Evolutionary conservation across 352 stramenopile genomes (phyloP).

Genomic region (Paralagenidium karlingii): DNA sequence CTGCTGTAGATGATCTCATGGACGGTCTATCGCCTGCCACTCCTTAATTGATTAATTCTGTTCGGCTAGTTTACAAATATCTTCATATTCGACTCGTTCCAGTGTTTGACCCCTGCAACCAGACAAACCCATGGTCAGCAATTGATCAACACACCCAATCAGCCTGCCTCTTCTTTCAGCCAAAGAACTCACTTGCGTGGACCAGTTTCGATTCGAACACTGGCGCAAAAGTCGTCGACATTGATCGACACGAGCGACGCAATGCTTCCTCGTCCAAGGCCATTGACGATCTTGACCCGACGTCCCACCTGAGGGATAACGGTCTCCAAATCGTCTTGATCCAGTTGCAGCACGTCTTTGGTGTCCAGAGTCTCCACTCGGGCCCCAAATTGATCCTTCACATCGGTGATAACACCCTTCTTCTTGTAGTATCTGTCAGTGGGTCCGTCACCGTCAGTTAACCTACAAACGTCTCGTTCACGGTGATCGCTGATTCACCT

Average conservation of each 20-base stretch:
- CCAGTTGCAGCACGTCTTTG: slow-evolving; percentile 64
- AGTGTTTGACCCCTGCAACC: slow-evolving; percentile 37
- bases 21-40: too few species aligned
- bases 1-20: too few species aligned
- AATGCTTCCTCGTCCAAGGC: slow-evolving; percentile 30
- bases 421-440: slow-evolving; percentile 85
- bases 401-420: slow-evolving; percentile 64
- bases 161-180: background rate
- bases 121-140: slow-evolving; percentile 2
- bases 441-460: background rate
- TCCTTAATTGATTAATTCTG: too few species aligned
- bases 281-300: slow-evolving; percentile 70
- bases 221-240: slow-evolving; percentile 50
- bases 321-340: slow-evolving; percentile 85
- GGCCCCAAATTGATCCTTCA: slow-evolving; percentile 73
- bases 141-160: background rate
- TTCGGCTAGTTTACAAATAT: slow-evolving; percentile 64
- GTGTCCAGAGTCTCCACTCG: slow-evolving; percentile 75
- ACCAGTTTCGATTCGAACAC: slow-evolving; percentile 48
- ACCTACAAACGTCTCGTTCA: too few species aligned
- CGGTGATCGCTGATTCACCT: too few species aligned
- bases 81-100: slow-evolving; percentile 71
- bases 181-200: slow-evolving; percentile 19
- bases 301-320: slow-evolving; percentile 69
- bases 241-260: slow-evolving; percentile 63